These are phyloP conservation scores for Heliocybe sulcata DNA, from an alignment of 1,284 basidiomycete species.

Conservation along the genomic window DNA sequence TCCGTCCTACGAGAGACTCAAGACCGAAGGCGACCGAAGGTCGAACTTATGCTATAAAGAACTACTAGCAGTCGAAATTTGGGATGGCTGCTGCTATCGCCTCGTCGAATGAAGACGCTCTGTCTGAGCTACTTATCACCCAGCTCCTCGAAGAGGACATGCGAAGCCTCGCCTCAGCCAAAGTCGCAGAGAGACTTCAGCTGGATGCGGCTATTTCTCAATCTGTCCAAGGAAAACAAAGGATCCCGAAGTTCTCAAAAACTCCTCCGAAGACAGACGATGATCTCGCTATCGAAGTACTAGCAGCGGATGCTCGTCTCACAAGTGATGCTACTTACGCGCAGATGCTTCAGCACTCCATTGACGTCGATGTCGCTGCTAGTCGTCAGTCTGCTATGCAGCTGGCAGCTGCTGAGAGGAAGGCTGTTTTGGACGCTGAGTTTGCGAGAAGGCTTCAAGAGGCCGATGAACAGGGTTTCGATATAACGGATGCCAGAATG, in stretches of 20 bases:
- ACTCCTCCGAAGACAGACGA: constrained; percentile 13
- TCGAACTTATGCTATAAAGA: too few relatives aligned
- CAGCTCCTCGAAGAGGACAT: constrained; percentile 29
- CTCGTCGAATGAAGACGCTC: constrained; percentile 7
- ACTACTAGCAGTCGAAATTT: too few relatives aligned
- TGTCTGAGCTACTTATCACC: constrained; percentile 26
- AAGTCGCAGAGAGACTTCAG: constrained; percentile 26
- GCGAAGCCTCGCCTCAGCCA: constrained; percentile 14
- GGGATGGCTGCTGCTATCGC: background rate
- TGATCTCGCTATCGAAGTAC: constrained; percentile 22
- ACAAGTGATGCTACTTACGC: constrained; percentile 27
- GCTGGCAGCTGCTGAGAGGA: constrained; percentile 31
- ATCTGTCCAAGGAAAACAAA: constrained; percentile 16
- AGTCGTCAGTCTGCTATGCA: constrained; percentile 27
- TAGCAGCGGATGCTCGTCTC: constrained; percentile 21
- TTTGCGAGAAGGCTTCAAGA: constrained; percentile 30
- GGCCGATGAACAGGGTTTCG: constrained; percentile 15
- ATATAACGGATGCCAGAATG: constrained; percentile 6
- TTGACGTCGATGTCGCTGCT: constrained; percentile 16
- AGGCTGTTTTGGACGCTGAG: constrained; percentile 27
- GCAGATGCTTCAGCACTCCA: constrained; percentile 23
- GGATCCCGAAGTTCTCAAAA: constrained; percentile 10
- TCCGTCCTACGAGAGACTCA: too few relatives aligned
- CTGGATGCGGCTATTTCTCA: constrained; percentile 20
- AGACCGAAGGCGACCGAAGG: too few relatives aligned